Evolutionary conservation across 2,329 filamentous ascomycete genomes (phyloP), one percentile per base, ranked within the genome.

Genomic region (Alternaria triticimaculans): DNA sequence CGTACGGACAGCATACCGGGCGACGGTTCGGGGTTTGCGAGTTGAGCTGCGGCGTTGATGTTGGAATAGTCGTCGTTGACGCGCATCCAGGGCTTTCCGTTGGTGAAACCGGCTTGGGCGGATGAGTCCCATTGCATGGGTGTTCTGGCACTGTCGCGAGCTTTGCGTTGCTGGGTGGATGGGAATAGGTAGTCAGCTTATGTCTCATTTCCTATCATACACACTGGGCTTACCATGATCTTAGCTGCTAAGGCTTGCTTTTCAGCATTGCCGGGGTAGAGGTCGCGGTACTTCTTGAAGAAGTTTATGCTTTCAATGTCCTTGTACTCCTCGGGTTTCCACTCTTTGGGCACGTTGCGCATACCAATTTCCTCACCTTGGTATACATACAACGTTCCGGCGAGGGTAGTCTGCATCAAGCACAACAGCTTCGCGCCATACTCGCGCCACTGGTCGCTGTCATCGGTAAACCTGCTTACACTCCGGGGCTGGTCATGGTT

Each of bases 81-180:
- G 15, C 85, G 82, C 87, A 90, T 89, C 87, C 88, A 90, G 0
- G 88, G 87, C 37, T 81, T 82, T 0, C 82, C 83, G 12, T 80
- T 77, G 7, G 88, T 89, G 80, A 92, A 92, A 3, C 90, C 90
- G 0, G 86, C 87, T 66, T 89, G 85, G 1, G 82, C 71, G 0
- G 80, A 78, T 2, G 76, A 79, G 54, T 84, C 83, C 90, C 90
- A 92, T 71, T 92, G 89, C 80, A 93, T 87, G 0, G 90, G 90
- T 5, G 87, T 86, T 15, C 90, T 84, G 10, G 88, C 86, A 71
- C 92, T 87, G 76, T 92, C 90, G 45, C 89, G 83, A n/a, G 85
- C 88, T 58, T 91, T 86, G 64, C 84, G 81, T 62, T 88, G 85
- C 37, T 41, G 37, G 10, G 1, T 18, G 2, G 4, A 6, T 41